Percentiles rank a stretch among this genome's conserved stretches.
Conservation (phyloP, 768 basidiomycete species). For the Amanita polypyramis region DNA sequence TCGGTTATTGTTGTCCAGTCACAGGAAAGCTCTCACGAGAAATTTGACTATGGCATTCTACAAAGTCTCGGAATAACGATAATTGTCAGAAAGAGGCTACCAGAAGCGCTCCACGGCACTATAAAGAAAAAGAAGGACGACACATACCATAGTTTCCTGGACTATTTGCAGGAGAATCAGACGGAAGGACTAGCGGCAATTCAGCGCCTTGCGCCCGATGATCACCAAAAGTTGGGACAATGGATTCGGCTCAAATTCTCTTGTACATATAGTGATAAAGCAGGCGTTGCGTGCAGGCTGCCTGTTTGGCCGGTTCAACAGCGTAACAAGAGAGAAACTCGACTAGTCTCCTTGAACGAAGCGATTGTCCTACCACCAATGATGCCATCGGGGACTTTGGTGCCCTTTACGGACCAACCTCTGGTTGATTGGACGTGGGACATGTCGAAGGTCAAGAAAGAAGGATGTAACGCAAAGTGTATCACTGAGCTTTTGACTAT, state of each 20-base stretch:
- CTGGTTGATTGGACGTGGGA: not conserved
- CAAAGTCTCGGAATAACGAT: conserved; percentile 16
- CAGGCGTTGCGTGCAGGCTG: conserved; percentile 17
- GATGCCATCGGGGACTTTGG: conserved; percentile 1
- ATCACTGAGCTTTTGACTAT: not conserved
- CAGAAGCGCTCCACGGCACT: conserved; percentile 11
- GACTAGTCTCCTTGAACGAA: conserved; percentile 11
- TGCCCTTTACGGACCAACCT: not conserved
- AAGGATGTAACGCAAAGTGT: not conserved
- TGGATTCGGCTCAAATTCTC: conserved; percentile 20
- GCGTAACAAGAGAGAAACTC: conserved; percentile 7
- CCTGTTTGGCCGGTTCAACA: conserved; percentile 23
- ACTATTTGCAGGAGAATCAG: conserved; percentile 9
- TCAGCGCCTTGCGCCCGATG: conserved; percentile 10
- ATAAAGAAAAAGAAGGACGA: conserved; percentile 9
- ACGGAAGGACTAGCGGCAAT: conserved; percentile 12
- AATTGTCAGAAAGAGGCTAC: conserved; percentile 13
- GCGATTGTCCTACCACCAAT: conserved; percentile 11
- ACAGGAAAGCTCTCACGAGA: not conserved
- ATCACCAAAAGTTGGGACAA: conserved; percentile 16
- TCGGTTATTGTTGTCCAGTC: conserved; percentile 16
- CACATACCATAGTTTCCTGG: conserved; percentile 13
- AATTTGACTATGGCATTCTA: conserved; percentile 13
- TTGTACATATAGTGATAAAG: conserved; percentile 6
- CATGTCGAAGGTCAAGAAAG: not conserved